Evolutionary conservation across 805 yeast genomes (phyloP).

Genomic region (Zygoascus bituminiphila): DNA sequence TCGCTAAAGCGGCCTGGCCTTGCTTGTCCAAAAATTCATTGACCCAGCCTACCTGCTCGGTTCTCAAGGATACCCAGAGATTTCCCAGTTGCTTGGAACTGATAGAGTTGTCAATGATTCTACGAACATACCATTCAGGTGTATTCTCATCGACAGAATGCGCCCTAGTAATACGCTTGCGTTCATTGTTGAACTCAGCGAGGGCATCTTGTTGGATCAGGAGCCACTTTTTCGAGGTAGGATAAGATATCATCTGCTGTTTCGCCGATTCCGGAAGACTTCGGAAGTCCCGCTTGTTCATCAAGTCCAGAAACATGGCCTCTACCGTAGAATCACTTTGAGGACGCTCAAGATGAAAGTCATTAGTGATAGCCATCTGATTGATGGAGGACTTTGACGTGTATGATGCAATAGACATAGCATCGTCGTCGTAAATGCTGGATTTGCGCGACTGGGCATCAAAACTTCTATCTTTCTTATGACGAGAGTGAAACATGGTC

Average conservation of each 20-base stretch:
- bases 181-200: constrained; percentile 57
- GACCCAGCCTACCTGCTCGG: constrained; percentile 85
- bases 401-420: constrained; percentile 8
- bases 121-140: constrained; percentile 71
- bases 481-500: not conserved
- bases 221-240: constrained; percentile 82
- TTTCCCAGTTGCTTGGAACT: constrained; percentile 65
- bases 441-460: not conserved
- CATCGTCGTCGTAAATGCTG: constrained; percentile 10
- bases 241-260: constrained; percentile 65
- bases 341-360: constrained; percentile 57
- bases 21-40: constrained; percentile 64
- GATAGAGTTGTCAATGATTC: constrained; percentile 61
- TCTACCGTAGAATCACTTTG: constrained; percentile 58
- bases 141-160: constrained; percentile 28
- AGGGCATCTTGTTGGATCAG: constrained; percentile 78
- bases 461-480: not conserved
- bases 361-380: constrained; percentile 9
- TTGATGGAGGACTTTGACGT: constrained; percentile 5
- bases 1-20: constrained; percentile 72
- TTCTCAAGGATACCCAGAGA: constrained; percentile 83
- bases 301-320: constrained; percentile 64
- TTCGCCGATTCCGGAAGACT: constrained; percentile 63
- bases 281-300: constrained; percentile 66
- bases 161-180: constrained; percentile 24